Evolutionary conservation across 345 rosid species (phyloP), one percentile per base, ranked within the genome.

Genomic region (Anacardium occidentale): DNA sequence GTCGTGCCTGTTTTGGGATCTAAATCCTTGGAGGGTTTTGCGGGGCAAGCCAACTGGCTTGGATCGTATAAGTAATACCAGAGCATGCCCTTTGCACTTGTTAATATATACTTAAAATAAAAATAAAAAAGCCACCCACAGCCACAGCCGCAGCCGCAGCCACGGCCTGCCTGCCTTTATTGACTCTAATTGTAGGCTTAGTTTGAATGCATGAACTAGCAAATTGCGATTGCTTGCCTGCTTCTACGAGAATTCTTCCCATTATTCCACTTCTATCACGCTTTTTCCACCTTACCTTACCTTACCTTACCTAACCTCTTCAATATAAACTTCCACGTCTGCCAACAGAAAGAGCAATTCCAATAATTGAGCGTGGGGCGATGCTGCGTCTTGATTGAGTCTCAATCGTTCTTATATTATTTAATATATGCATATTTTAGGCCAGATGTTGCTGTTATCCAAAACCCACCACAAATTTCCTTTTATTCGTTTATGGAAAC

Each of bases 331-430:
- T 53, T 53, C 57, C 22, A 21, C 40, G 5, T 37, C 5, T 6
- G 5, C n/a, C 32, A 21, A 37, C 52, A 55, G 62, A 14, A 51
- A n/a, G 4, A 3, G 37, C 37, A 1, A 34, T 34, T 8, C 70
- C 26, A 20, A 67, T 67, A 67, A 67, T 67, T 51, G 60, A 18
- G 60, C 11, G 10, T 12, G 63, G 52, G 18, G n/a, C n/a, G n/a
- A n/a, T n/a, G n/a, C n/a, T n/a, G n/a, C n/a, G n/a, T 40, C 14
- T 7, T 14, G 22, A 47, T 18, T 48, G 47, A 62, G 63, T 59
- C 62, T 51, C 62, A 20, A 3, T 29, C 32, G 3, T 29, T 29
- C 32, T 29, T 29, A 29, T 29, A 29, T 29, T 37, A 32, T 32
- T 2, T 5, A 2, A 32, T 32, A n/a, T n/a, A 32, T 37, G 5